Percentiles rank a stretch among this genome's conserved stretches.
Evolutionary conservation across 176 grass and related monocot species (phyloP).

Genomic region (Musa troglodytarum): DNA sequence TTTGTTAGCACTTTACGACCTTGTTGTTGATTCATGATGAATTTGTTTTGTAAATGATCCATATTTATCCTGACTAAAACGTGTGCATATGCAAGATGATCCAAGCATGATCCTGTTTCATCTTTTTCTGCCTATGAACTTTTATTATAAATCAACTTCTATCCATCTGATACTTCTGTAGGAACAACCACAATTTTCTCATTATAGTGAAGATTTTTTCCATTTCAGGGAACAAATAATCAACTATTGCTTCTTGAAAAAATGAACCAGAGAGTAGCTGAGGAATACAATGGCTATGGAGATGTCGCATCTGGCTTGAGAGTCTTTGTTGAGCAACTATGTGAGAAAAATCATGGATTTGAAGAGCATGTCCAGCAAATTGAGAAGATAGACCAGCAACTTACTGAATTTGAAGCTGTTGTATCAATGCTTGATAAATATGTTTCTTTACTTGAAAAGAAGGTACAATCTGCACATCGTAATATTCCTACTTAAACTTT

Average conservation of each 20-base stretch:
- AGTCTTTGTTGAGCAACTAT: slow-evolving; percentile 89
- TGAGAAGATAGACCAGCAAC: slow-evolving; percentile 69
- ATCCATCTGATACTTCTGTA: background rate
- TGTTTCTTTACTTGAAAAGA: slow-evolving; percentile 72
- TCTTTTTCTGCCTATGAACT: background rate
- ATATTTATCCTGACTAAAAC: background rate
- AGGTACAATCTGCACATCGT: slow-evolving; percentile 52
- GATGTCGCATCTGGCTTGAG: slow-evolving; percentile 73
- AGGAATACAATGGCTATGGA: slow-evolving; percentile 65
- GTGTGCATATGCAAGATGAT: background rate
- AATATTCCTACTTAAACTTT: slow-evolving; percentile 20
- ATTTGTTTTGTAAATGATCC: background rate
- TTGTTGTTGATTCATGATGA: background rate
- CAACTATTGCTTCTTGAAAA: slow-evolving; percentile 69
- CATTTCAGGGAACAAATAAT: slow-evolving; percentile 67
- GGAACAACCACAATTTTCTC: background rate
- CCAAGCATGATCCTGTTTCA: background rate
- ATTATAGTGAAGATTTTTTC: slow-evolving; percentile 2
- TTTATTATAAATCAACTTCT: background rate
- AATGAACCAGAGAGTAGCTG: slow-evolving; percentile 55
- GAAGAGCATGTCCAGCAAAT: slow-evolving; percentile 56
- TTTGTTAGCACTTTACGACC: too few species aligned
- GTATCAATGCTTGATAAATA: slow-evolving; percentile 83
- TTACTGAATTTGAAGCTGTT: slow-evolving; percentile 83
- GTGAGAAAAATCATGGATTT: slow-evolving; percentile 63